phyloP scores from a whole-genome alignment of 2,329 filamentous ascomycete species.

The Juglanconis oblonga region DNA sequence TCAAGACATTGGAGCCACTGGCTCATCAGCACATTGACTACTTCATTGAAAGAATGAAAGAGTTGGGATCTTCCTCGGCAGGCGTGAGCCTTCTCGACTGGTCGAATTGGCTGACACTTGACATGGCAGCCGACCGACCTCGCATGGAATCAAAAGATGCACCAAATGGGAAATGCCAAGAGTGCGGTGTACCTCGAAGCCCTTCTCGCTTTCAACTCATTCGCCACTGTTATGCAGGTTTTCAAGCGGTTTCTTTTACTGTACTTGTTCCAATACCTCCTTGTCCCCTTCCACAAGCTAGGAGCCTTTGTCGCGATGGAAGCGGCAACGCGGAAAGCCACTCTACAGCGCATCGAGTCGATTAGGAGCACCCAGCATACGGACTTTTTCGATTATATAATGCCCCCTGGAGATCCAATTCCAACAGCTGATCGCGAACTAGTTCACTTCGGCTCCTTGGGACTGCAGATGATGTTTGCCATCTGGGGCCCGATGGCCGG shows the following conservation, averaged over 20 bases:
- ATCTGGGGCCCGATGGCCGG: conserved; percentile 23
- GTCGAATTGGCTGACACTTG: background rate
- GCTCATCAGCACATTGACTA: conserved; percentile 16
- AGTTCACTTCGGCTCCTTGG: conserved; percentile 1
- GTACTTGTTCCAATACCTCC: background rate
- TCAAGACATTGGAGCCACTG: background rate
- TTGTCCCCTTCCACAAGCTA: background rate
- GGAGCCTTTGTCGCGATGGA: background rate
- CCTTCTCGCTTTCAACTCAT: background rate
- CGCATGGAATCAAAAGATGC: background rate
- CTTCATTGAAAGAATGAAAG: conserved; percentile 21
- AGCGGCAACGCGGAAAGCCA: background rate
- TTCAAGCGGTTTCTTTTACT: background rate
- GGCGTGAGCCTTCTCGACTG: conserved; percentile 8
- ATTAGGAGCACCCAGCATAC: background rate
- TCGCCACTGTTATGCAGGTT: background rate
- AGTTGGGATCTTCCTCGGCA: background rate
- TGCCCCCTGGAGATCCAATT: background rate
- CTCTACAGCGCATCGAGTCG: background rate
- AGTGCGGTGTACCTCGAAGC: background rate
- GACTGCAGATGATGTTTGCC: conserved; percentile 22
- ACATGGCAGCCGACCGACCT: background rate
- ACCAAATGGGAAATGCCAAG: background rate
- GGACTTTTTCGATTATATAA: background rate
- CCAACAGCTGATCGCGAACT: background rate